Percentiles rank a stretch among this genome's conserved stretches.
These are phyloP conservation scores for Aegilops bicornis DNA, from an alignment of 176 grass and related monocot species.

Conservation along the genomic window DNA sequence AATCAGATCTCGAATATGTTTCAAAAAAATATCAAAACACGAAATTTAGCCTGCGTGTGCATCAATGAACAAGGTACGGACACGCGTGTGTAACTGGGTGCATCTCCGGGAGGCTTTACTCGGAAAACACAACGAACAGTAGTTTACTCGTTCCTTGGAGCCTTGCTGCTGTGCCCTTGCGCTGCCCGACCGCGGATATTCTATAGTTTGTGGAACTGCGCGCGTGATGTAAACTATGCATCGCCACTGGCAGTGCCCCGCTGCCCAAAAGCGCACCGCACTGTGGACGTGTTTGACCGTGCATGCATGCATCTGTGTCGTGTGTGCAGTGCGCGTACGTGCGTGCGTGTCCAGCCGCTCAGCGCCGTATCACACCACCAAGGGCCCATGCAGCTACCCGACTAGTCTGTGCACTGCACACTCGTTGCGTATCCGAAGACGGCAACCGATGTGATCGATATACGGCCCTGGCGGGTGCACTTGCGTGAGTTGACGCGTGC, in stretches of 20 bases:
- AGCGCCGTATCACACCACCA: not conserved
- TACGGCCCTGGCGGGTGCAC: not conserved
- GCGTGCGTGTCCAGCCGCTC: not conserved
- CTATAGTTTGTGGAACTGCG: not conserved
- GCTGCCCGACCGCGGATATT: not conserved
- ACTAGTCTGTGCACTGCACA: not conserved
- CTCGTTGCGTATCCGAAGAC: not conserved
- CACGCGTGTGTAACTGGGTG: too few relatives aligned
- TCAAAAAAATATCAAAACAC: too few relatives aligned
- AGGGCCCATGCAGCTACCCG: not conserved
- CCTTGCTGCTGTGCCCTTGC: too few relatives aligned
- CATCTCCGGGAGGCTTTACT: too few relatives aligned
- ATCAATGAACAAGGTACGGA: too few relatives aligned
- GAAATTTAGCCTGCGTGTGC: too few relatives aligned
- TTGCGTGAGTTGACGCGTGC: not conserved
- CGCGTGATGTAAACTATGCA: conserved; percentile 15
- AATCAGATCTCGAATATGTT: too few relatives aligned
- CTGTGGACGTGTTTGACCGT: not conserved
- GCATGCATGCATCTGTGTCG: not conserved
- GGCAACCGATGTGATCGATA: not conserved
- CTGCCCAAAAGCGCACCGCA: not conserved
- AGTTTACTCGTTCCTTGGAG: too few relatives aligned
- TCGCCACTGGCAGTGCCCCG: not conserved
- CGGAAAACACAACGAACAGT: too few relatives aligned
- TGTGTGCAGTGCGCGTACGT: not conserved